A percentile compares a stretch with the other conserved stretches of the same genome.
Evolutionary conservation across 2,329 filamentous ascomycete genomes (phyloP).

Genomic region (Sclerotinia glacialis): DNA sequence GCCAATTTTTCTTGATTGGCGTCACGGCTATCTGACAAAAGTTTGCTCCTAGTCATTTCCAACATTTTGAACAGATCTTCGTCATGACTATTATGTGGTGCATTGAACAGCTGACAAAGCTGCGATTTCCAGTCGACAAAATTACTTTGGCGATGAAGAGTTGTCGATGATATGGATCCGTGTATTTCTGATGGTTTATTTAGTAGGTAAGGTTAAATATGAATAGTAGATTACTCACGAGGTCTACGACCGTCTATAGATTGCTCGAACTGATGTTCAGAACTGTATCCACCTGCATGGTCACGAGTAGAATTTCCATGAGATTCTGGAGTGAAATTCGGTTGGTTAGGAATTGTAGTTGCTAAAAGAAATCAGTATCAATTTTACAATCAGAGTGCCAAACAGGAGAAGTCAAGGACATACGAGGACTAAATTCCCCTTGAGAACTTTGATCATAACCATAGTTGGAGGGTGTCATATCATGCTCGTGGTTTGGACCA

Average conservation of each 20-base stretch:
- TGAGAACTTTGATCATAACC: slow-evolving; percentile 17
- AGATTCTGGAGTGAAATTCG: slow-evolving; percentile 21
- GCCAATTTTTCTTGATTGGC: slow-evolving; percentile 7
- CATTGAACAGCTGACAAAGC: slow-evolving; percentile 21
- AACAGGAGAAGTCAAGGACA: not conserved
- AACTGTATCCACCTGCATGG: slow-evolving; percentile 10
- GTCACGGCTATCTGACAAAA: slow-evolving; percentile 2
- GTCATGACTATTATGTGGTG: slow-evolving; percentile 18
- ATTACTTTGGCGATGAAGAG: slow-evolving; percentile 13
- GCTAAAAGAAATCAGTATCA: not conserved
- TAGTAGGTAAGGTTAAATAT: not conserved
- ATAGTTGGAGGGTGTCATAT: not conserved
- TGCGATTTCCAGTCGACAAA: slow-evolving; percentile 19
- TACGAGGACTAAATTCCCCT: slow-evolving; percentile 20
- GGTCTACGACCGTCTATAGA: slow-evolving; percentile 12
- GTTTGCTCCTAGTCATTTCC: slow-evolving; percentile 14
- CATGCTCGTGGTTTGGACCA: slow-evolving; percentile 8
- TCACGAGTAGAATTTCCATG: slow-evolving; percentile 21
- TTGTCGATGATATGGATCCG: slow-evolving; percentile 16
- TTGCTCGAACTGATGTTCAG: slow-evolving; percentile 21
- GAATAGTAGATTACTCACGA: slow-evolving; percentile 6
- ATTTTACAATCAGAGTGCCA: not conserved
- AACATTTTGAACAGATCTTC: slow-evolving; percentile 21
- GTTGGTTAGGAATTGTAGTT: slow-evolving; percentile 19
- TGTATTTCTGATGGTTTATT: slow-evolving; percentile 8